These are phyloP conservation scores for Ophiostoma sp. DNA, from an alignment of 2,329 filamentous ascomycete species.

Conservation along the genomic window DNA sequence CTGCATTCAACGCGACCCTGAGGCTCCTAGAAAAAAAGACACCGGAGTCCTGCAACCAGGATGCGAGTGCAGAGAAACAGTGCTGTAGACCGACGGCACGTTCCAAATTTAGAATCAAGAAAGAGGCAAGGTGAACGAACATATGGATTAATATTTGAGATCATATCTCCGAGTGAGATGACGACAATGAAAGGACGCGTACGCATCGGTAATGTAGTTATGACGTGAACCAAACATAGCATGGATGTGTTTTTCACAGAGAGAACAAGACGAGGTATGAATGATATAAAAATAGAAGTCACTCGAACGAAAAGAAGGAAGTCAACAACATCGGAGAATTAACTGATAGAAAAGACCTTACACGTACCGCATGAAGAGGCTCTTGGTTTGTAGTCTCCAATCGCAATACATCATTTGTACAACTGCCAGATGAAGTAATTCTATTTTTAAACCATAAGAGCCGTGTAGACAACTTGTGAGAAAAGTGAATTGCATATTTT, in stretches of 20 bases:
- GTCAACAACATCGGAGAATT: background rate
- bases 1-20: background rate
- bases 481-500: too few species aligned
- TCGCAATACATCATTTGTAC: background rate
- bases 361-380: background rate
- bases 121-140: background rate
- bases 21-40: background rate
- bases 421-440: background rate
- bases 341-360: background rate
- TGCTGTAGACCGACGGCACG: background rate
- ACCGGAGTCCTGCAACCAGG: background rate
- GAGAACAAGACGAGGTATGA: background rate
- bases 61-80: background rate
- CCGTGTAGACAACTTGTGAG: too few species aligned
- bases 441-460: background rate
- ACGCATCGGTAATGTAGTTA: background rate
- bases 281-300: background rate
- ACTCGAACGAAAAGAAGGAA: background rate
- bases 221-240: background rate
- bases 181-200: background rate
- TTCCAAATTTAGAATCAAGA: slow-evolving; percentile 15
- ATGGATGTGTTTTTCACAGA: background rate
- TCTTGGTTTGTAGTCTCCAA: background rate
- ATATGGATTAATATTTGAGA: background rate
- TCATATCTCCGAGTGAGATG: background rate